Evolutionary conservation across 768 basidiomycete genomes (phyloP), one percentile per base, ranked within the genome.

Genomic region (Russula sp.): DNA sequence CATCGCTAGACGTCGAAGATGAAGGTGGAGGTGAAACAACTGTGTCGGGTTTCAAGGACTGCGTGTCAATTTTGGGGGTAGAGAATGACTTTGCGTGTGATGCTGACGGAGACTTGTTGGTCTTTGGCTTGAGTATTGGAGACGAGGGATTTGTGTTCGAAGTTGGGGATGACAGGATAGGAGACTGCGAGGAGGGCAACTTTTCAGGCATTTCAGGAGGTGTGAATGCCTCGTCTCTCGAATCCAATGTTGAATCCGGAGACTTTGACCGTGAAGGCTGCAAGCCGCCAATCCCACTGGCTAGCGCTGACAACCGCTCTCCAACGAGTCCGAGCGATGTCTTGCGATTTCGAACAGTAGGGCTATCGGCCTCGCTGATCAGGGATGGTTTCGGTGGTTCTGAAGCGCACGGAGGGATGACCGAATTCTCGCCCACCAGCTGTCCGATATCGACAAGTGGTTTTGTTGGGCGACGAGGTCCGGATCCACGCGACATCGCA

Each of bases 391-490:
- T 50, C 26, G n/a, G 36, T 48, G 38, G 55, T 7, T 59, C 67
- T 49, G 57, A 36, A 5, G 56, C 28, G 20, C 60, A 52, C 42
- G 30, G 42, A 11, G 60, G 64, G 32, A 50, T 24, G 14, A 40
- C 30, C 22, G n/a, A 38, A 49, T 49, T 49, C 6, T 46, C 52
- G 13, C 63, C 63, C 28, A 64, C 52, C 36, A 69, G 57, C 28
- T 65, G 59, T 10, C 67, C 68, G 46, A 76, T 73, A 56, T 76
- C 80, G 38, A 82, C 79, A 24, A 81, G 73, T 1, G 81, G 81
- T 66, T 79, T 82, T 10, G 72, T 22, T n/a, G 75, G 77, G 42
- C 71, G 69, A n/a, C 77, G 74, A 46, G 69, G 68, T 0, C 28
- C 44, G 3, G 73, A 75, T 26, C 34, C 56, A 57, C 74, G 72